These are phyloP conservation scores for Zymoseptoria crescenta DNA, from an alignment of 2,329 filamentous ascomycete species.

Conservation along the genomic window DNA sequence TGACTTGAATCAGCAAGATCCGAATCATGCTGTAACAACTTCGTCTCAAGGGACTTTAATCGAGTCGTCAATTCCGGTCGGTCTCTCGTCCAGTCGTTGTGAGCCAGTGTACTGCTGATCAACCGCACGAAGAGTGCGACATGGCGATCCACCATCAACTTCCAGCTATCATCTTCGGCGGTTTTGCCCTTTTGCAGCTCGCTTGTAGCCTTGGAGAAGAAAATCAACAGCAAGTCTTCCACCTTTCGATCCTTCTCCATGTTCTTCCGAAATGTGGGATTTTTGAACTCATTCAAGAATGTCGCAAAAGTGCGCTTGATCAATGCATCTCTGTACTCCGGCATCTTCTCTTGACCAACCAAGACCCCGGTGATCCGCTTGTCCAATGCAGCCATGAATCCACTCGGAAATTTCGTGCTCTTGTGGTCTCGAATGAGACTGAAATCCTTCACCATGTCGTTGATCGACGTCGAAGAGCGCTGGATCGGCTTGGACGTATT, in stretches of 20 bases:
- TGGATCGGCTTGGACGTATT: slow-evolving; percentile 53
- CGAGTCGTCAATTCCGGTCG: slow-evolving; percentile 74
- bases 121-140: slow-evolving; percentile 89
- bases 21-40: slow-evolving; percentile 87
- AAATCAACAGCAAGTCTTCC: slow-evolving; percentile 88
- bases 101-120: slow-evolving; percentile 68
- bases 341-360: slow-evolving; percentile 71
- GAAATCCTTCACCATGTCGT: slow-evolving; percentile 86
- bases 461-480: slow-evolving; percentile 63
- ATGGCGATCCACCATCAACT: slow-evolving; percentile 84
- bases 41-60: slow-evolving; percentile 77
- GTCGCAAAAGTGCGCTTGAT: slow-evolving; percentile 92
- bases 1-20: slow-evolving; percentile 62
- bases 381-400: slow-evolving; percentile 61
- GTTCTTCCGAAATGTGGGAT: slow-evolving; percentile 75
- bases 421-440: slow-evolving; percentile 58
- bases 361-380: slow-evolving; percentile 76
- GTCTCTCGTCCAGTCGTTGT: slow-evolving; percentile 77
- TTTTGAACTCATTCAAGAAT: slow-evolving; percentile 88
- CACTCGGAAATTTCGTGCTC: slow-evolving; percentile 63
- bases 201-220: slow-evolving; percentile 90
- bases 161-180: slow-evolving; percentile 79
- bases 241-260: slow-evolving; percentile 91
- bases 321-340: slow-evolving; percentile 81
- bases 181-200: slow-evolving; percentile 72